Evolutionary conservation across 1,139 yeast species (phyloP).

Genomic region (Candida neerlandica): DNA sequence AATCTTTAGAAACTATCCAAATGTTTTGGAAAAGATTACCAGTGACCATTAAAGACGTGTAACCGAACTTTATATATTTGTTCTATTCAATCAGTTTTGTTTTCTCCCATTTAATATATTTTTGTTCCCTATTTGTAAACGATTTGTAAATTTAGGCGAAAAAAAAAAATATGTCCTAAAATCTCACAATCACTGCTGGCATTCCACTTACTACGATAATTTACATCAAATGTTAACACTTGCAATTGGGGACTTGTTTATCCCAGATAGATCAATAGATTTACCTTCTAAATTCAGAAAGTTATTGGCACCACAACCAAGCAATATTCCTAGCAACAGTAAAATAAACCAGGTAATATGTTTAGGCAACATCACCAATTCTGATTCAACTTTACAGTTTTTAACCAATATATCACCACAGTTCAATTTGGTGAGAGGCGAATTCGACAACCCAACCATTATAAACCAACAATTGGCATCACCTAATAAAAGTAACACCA

Average conservation of each 20-base stretch:
- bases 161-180: background rate
- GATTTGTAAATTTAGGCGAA: background rate
- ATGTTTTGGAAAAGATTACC: slow-evolving; percentile 60
- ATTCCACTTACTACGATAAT: background rate
- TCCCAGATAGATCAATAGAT: slow-evolving; percentile 81
- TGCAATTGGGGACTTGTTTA: slow-evolving; percentile 86
- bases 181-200: background rate
- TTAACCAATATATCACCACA: slow-evolving; percentile 70
- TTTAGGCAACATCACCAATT: slow-evolving; percentile 81
- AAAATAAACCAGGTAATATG: slow-evolving; percentile 85
- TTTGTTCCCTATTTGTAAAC: background rate
- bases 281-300: slow-evolving; percentile 64
- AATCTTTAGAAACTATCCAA: slow-evolving; percentile 73
- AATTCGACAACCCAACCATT: slow-evolving; percentile 49
- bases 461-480: slow-evolving; percentile 36
- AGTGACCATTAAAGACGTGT: slow-evolving; percentile 29
- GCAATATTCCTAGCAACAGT: slow-evolving; percentile 47
- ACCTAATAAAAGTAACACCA: slow-evolving; percentile 38
- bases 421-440: slow-evolving; percentile 80
- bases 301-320: slow-evolving; percentile 59
- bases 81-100: background rate
- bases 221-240: slow-evolving; percentile 65
- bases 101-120: background rate
- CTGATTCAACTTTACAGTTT: slow-evolving; percentile 62
- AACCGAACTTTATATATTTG: background rate